These are phyloP conservation scores for Mycena kentingensis DNA, from an alignment of 768 basidiomycete species.

Conservation along the genomic window DNA sequence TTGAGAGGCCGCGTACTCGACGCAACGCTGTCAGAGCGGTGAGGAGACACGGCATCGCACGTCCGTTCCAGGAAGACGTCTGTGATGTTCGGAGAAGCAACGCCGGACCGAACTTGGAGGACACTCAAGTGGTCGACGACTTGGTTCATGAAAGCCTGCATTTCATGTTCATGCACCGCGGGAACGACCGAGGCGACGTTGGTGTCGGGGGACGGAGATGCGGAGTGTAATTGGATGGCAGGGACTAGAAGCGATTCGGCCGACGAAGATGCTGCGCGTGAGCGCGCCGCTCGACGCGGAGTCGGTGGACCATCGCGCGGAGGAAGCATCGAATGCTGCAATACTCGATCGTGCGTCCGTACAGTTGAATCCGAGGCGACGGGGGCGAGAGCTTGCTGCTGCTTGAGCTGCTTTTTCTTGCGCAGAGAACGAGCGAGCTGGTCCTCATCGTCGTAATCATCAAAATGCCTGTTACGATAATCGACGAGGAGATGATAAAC, in stretches of 20 bases:
- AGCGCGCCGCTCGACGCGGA: conserved; percentile 55
- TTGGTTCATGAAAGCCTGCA: conserved; percentile 85
- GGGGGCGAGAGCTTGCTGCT: conserved; percentile 21
- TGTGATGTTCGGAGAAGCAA: conserved; percentile 16
- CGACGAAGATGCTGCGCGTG: conserved; percentile 24
- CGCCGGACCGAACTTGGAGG: conserved; percentile 58
- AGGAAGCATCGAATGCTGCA: conserved; percentile 41
- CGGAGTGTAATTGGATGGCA: conserved; percentile 19
- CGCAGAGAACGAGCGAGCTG: conserved; percentile 41
- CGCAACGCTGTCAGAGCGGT: conserved; percentile 10
- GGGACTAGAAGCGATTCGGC: conserved; percentile 18
- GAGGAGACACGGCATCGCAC: conserved; percentile 10
- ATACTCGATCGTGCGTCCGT: too few relatives aligned
- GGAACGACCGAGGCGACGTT: conserved; percentile 59
- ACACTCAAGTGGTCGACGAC: conserved; percentile 78
- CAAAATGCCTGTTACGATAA: conserved; percentile 75
- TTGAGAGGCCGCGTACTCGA: conserved; percentile 46
- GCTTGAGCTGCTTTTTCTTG: conserved; percentile 39
- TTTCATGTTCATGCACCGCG: conserved; percentile 68
- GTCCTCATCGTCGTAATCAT: conserved; percentile 75
- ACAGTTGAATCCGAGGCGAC: not conserved
- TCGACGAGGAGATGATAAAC: conserved; percentile 89
- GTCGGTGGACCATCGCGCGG: conserved; percentile 61
- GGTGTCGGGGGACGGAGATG: conserved; percentile 28
- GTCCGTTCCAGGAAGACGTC: conserved; percentile 17